phyloP scores from a whole-genome alignment of 805 yeast species.

The Sugiyamaella americana region DNA sequence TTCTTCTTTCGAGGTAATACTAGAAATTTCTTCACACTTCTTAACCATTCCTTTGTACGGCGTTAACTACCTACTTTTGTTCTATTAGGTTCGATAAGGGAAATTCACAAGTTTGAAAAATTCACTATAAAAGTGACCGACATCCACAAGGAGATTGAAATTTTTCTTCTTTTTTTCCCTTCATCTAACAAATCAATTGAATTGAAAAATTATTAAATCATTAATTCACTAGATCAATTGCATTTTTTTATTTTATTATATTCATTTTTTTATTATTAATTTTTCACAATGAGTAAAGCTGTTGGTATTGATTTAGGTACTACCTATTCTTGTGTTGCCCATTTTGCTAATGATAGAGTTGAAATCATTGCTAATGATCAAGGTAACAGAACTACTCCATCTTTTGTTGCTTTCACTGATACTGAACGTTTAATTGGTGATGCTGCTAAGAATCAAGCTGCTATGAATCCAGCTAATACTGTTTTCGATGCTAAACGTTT shows the following conservation, averaged over 20 bases:
- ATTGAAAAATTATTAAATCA: background rate
- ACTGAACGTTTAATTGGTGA: constrained; percentile 94
- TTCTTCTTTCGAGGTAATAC: too few species aligned
- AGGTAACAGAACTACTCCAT: constrained; percentile 98
- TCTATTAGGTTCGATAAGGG: background rate
- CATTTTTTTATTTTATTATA: too few species aligned
- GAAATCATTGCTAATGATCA: constrained; percentile 96
- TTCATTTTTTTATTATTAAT: background rate
- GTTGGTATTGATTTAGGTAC: constrained; percentile 92
- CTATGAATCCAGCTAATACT: constrained; percentile 90
- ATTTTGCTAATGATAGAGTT: constrained; percentile 75
- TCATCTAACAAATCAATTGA: background rate
- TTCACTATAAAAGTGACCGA: background rate
- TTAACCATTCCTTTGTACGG: background rate
- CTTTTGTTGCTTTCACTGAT: constrained; percentile 94
- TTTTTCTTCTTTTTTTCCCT: background rate
- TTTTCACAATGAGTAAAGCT: constrained; percentile 44
- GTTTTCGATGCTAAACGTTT: constrained; percentile 94
- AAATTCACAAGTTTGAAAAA: background rate
- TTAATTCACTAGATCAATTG: background rate
- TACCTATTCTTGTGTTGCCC: constrained; percentile 96
- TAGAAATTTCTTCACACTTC: background rate
- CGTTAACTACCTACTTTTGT: background rate
- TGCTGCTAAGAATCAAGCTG: constrained; percentile 98
- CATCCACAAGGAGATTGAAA: background rate